Evolutionary conservation across 2,329 filamentous ascomycete species (phyloP).

Genomic region (Davidsoniella australis): DNA sequence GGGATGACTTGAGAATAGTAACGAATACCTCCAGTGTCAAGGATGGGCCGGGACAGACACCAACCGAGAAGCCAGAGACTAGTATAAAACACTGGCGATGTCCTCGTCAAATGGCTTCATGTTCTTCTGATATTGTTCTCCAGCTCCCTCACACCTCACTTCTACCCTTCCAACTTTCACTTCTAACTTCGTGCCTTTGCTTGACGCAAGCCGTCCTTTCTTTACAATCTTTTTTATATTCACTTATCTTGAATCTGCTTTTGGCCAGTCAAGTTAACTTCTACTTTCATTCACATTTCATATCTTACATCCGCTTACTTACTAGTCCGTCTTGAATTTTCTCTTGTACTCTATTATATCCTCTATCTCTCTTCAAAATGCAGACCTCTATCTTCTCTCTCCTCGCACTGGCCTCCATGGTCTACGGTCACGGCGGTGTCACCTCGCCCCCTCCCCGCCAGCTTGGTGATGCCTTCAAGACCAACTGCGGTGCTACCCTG

Average conservation of each 20-base stretch:
- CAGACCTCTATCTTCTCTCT: constrained; percentile 7
- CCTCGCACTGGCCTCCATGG: constrained; percentile 14
- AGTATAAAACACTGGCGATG: not conserved
- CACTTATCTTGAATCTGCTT: not conserved
- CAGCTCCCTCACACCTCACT: not conserved
- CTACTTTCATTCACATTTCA: constrained; percentile 4
- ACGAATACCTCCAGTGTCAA: not conserved
- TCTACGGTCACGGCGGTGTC: constrained; percentile 28
- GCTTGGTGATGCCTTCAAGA: constrained; percentile 26
- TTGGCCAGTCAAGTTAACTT: not conserved
- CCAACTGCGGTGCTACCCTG: constrained; percentile 27
- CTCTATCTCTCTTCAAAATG: constrained; percentile 9
- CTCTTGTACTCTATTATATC: not conserved
- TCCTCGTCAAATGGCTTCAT: not conserved
- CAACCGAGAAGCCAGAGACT: not conserved
- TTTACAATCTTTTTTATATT: constrained; percentile 1
- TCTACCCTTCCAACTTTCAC: not conserved
- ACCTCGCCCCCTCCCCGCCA: constrained; percentile 24
- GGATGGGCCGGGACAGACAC: not conserved
- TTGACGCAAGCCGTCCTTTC: constrained; percentile 6
- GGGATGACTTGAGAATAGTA: not conserved
- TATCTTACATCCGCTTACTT: not conserved
- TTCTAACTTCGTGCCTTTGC: no score
- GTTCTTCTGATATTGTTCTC: not conserved
- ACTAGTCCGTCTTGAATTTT: not conserved